phyloP scores from a whole-genome alignment of 1,139 yeast genomes.

The Yamadazyma dendronema region DNA sequence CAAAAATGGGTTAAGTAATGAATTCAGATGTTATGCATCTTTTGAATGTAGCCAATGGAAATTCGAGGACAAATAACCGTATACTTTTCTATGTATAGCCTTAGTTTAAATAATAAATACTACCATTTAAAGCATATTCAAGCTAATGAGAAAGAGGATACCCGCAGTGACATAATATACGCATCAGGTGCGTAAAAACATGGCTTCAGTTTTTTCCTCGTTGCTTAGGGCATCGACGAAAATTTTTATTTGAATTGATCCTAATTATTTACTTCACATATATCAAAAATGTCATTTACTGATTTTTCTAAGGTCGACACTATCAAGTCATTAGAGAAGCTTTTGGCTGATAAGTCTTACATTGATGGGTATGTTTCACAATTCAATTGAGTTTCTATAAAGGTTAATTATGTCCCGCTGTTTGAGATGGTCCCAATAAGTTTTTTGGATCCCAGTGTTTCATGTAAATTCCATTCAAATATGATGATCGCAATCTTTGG shows the following conservation, averaged over 20 bases:
- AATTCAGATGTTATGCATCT: slow-evolving; percentile 80
- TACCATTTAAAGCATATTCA: too few species aligned
- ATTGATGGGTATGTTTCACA: slow-evolving; percentile 76
- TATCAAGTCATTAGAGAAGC: slow-evolving; percentile 79
- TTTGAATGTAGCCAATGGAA: slow-evolving; percentile 52
- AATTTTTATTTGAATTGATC: slow-evolving; percentile 6
- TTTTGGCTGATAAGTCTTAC: slow-evolving; percentile 90
- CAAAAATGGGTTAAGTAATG: slow-evolving; percentile 82
- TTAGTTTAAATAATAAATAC: too few species aligned
- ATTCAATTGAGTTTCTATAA: background rate
- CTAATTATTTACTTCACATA: slow-evolving; percentile 2
- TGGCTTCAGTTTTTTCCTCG: slow-evolving; percentile 1
- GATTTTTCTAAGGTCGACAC: slow-evolving; percentile 82
- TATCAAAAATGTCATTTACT: slow-evolving; percentile 60
- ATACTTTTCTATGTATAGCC: background rate
- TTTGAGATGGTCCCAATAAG: too few species aligned
- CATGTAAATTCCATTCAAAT: too few species aligned
- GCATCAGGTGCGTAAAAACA: slow-evolving; percentile 1
- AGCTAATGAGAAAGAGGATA: too few species aligned
- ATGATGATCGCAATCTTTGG: slow-evolving; percentile 81
- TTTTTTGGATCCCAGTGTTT: too few species aligned
- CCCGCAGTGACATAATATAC: too few species aligned
- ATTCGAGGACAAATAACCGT: slow-evolving; percentile 15
- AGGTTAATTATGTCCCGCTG: background rate
- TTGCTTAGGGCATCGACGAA: slow-evolving; percentile 7